Conservation (phyloP, 805 yeast genomes). For the Candida gorgasii region DNA sequence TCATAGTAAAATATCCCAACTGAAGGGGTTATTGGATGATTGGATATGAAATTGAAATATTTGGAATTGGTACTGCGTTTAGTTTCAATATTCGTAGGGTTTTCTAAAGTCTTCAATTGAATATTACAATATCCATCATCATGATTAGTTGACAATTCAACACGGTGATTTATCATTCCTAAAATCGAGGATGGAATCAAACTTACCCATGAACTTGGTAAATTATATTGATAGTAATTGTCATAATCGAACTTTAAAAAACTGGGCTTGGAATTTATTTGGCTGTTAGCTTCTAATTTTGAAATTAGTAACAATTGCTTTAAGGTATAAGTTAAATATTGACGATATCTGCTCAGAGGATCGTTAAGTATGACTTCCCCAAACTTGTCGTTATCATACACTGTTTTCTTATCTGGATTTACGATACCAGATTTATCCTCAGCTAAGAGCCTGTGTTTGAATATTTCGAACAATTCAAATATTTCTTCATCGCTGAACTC, state of each 20-base stretch:
- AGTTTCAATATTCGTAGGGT: background rate
- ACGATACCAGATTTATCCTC: constrained; percentile 10
- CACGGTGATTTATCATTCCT: constrained; percentile 21
- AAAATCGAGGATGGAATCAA: constrained; percentile 28
- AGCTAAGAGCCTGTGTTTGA: constrained; percentile 28
- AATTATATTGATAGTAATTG: constrained; percentile 27
- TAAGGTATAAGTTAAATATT: constrained; percentile 24
- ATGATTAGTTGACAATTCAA: constrained; percentile 27
- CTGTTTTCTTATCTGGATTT: background rate
- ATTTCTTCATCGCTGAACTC: constrained; percentile 28
- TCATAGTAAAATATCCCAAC: constrained; percentile 45
- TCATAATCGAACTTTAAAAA: constrained; percentile 22
- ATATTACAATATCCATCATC: constrained; percentile 33
- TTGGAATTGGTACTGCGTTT: constrained; percentile 8
- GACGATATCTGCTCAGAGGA: constrained; percentile 16
- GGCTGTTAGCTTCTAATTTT: constrained; percentile 22
- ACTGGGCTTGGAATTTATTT: constrained; percentile 24
- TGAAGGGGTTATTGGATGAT: constrained; percentile 31
- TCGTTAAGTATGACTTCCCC: constrained; percentile 20
- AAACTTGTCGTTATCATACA: constrained; percentile 10
- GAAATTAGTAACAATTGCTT: constrained; percentile 25
- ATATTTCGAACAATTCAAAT: constrained; percentile 31
- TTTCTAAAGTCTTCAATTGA: constrained; percentile 17
- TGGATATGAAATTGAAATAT: constrained; percentile 39
- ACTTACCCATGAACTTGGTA: constrained; percentile 44